These are phyloP conservation scores for Isabelozyma heimii DNA, from an alignment of 805 yeast genomes.

Conservation along the genomic window DNA sequence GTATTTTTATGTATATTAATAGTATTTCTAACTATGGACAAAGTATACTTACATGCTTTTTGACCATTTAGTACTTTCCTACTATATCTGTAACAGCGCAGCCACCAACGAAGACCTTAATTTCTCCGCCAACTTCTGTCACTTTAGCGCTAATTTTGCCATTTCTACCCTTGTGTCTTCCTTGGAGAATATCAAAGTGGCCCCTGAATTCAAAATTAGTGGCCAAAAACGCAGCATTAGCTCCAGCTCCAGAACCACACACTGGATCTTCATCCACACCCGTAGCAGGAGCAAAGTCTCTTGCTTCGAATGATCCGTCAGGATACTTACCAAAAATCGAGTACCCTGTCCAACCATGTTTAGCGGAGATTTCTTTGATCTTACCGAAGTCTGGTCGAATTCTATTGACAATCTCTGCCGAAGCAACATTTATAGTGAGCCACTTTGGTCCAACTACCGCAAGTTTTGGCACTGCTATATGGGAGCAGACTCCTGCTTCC, in stretches of 20 bases:
- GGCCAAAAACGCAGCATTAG: constrained; percentile 21
- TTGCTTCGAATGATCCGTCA: constrained; percentile 24
- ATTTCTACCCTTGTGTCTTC: constrained; percentile 1
- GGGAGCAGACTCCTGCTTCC: constrained; percentile 1
- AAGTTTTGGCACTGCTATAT: constrained; percentile 17
- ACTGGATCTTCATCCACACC: constrained; percentile 51
- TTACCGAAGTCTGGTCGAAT: constrained; percentile 27
- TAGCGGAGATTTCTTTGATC: constrained; percentile 14
- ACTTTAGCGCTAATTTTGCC: neutral
- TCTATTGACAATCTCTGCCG: constrained; percentile 27
- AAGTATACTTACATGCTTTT: no score
- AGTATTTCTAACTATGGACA: no score
- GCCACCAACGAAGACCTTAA: neutral
- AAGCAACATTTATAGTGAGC: constrained; percentile 34
- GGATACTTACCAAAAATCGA: constrained; percentile 35
- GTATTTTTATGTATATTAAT: no score
- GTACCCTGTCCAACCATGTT: constrained; percentile 28
- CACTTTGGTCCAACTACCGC: constrained; percentile 48
- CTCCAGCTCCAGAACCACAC: constrained; percentile 49
- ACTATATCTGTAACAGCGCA: neutral
- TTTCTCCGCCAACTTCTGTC: neutral
- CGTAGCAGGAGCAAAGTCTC: constrained; percentile 41
- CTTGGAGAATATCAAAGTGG: constrained; percentile 9
- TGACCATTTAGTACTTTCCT: neutral
- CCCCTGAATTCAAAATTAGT: constrained; percentile 6